phyloP scores from a whole-genome alignment of 1,139 yeast genomes.

The Wickerhamiella infanticola region DNA sequence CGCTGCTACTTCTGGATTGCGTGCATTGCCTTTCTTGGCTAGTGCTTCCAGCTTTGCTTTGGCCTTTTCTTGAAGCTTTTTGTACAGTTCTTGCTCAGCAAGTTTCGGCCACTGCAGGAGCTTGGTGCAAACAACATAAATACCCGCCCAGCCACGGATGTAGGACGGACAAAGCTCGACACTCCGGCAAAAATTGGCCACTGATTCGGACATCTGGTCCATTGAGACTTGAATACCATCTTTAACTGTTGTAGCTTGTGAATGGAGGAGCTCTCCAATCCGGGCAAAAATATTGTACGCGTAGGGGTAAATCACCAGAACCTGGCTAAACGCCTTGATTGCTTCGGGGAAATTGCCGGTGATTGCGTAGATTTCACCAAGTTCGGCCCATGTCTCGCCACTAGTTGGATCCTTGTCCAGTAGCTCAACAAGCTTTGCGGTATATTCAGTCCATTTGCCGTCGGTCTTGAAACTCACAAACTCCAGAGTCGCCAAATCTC shows the following conservation, averaged over 20 bases:
- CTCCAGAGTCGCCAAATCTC: slow-evolving; percentile 21
- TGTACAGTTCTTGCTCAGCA: slow-evolving; percentile 2
- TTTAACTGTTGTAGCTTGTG: slow-evolving; percentile 13
- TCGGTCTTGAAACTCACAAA: slow-evolving; percentile 10
- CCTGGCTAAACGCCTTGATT: slow-evolving; percentile 51
- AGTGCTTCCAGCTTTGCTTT: slow-evolving; percentile 24
- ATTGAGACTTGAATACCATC: slow-evolving; percentile 11
- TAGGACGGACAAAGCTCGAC: slow-evolving; percentile 62
- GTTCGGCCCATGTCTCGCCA: slow-evolving; percentile 59
- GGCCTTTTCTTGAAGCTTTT: slow-evolving; percentile 23
- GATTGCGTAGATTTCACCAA: slow-evolving; percentile 44
- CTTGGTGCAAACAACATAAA: slow-evolving; percentile 30
- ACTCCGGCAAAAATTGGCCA: slow-evolving; percentile 41
- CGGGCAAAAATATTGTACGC: slow-evolving; percentile 60
- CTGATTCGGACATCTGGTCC: slow-evolving; percentile 7
- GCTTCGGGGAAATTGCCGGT: slow-evolving; percentile 57
- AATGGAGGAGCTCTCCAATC: slow-evolving; percentile 36
- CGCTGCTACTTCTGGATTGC: slow-evolving; percentile 22
- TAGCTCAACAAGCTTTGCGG: slow-evolving; percentile 34
- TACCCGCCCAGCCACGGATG: slow-evolving; percentile 64
- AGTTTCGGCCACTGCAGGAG: slow-evolving; percentile 13
- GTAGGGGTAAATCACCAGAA: slow-evolving; percentile 47
- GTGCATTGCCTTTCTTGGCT: slow-evolving; percentile 21
- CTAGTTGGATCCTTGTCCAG: slow-evolving; percentile 55
- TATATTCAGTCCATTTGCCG: slow-evolving; percentile 27